Base-by-base conservation (phyloP, 2,329 filamentous ascomycete species). In the Trichoderma harzianum region DNA sequence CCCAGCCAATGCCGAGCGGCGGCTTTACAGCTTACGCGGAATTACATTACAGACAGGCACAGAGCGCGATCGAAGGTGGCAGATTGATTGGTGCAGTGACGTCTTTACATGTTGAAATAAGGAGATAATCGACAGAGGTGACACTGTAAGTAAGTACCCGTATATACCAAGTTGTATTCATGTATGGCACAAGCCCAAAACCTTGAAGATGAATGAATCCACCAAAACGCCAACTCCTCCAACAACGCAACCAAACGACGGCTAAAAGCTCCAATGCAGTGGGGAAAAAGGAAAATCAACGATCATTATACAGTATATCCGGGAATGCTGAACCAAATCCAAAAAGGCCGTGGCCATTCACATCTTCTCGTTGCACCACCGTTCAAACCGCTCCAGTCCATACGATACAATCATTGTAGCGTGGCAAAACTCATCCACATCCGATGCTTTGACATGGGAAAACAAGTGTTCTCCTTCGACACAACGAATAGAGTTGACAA, bases 361-460 rank as follows among this genome's bases (percentile, higher is more conserved):
- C 2, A 26, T 53, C 8, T n/a, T 62, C 55, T 69, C 67, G 21
- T 62, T 69, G 30, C 28, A 12, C 67, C 67, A 69, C 16, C 67
- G 57, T 5, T 69, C 57, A 69, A 47, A 69, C 28, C 67, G 51
- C 32, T 69, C 67, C 5, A 69, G 39, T 8, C 67, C 67, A 8
- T 69, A 69, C 6, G 57, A 62, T 11, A 62, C 67, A 30, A 69
- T 62, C 24, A 69, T 58, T 2, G 57, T 69, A 12, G 67, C 55
- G 8, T 62, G 67, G 39, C 67, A 69, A 53, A 69, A 69, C 16
- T 69, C 67, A 7, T 69, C 67, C 26, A 69, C 67, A 47, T 69
- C 67, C 3, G 67, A 53, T 3, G 30, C n/a, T 57, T 16, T 53
- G 67, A 58, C 67, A 2, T 16, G 32, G 39, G 55, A n/a, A 62